Conservation (phyloP, 148 eudicot species). For the Silene uniflora region DNA sequence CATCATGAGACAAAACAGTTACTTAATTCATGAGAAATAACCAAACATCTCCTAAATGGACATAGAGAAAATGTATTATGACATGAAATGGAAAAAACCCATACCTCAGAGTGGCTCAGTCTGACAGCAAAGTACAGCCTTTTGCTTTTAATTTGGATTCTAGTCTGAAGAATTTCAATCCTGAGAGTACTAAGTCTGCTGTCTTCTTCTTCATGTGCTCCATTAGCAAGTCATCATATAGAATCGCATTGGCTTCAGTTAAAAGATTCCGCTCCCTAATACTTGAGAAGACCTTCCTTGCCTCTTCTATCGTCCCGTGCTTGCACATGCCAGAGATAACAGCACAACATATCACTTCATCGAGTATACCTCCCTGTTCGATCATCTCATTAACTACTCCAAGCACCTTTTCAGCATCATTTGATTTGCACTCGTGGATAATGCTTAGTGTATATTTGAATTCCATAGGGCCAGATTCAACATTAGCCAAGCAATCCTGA, state of each 20-base stretch:
- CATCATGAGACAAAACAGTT: not conserved
- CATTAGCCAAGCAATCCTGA: conserved; percentile 78
- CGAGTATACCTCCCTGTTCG: conserved; percentile 51
- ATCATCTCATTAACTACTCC: conserved; percentile 71
- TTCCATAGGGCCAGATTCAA: conserved; percentile 62
- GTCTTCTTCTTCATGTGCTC: conserved; percentile 82
- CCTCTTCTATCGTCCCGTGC: conserved; percentile 86
- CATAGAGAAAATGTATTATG: not conserved
- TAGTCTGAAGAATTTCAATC: conserved; percentile 79
- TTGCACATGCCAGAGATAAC: conserved; percentile 86
- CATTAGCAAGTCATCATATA: conserved; percentile 75
- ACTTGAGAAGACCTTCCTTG: conserved; percentile 56
- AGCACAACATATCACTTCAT: conserved; percentile 56
- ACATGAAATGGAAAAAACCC: not conserved
- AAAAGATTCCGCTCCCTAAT: conserved; percentile 53
- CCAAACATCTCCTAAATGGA: not conserved
- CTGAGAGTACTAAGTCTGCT: conserved; percentile 72
- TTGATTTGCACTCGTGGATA: conserved; percentile 63
- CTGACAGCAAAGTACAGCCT: conserved; percentile 55
- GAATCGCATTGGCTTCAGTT: conserved; percentile 57
- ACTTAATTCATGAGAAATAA: not conserved
- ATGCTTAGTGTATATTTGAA: conserved; percentile 67
- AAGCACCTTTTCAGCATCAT: conserved; percentile 61
- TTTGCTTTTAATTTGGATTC: conserved; percentile 74
- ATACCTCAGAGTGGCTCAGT: conserved; percentile 43